These are phyloP conservation scores for Turritis glabra DNA, from an alignment of 345 rosid genomes.

Conservation along the genomic window DNA sequence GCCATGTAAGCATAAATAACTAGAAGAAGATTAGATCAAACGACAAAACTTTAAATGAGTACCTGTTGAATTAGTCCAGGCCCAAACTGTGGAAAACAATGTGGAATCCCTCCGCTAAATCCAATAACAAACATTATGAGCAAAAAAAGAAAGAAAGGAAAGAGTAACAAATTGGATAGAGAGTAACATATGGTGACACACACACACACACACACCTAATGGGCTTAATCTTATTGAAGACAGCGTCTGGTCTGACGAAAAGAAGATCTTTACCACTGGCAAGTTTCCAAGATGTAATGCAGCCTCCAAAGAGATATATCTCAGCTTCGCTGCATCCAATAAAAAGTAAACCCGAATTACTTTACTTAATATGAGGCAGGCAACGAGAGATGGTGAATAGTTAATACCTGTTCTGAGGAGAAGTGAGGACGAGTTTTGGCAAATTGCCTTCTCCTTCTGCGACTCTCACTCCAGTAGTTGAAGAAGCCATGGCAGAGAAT, in stretches of 20 bases:
- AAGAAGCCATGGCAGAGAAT: constrained; percentile 58
- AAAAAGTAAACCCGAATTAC: neutral
- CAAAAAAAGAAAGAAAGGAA: neutral
- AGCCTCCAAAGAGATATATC: constrained; percentile 85
- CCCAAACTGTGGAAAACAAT: constrained; percentile 99
- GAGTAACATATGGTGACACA: no score
- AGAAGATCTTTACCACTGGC: constrained; percentile 76
- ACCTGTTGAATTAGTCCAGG: constrained; percentile 93
- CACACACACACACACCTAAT: constrained; percentile 62
- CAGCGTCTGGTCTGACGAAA: constrained; percentile 95
- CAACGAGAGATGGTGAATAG: neutral
- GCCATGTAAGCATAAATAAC: constrained; percentile 8
- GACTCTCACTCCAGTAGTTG: constrained; percentile 55
- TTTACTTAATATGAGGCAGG: neutral
- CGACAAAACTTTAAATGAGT: constrained; percentile 10
- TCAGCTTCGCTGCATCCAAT: constrained; percentile 73
- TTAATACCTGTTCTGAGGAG: constrained; percentile 63
- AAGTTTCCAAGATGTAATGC: constrained; percentile 88
- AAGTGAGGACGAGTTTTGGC: constrained; percentile 79
- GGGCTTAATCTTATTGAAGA: constrained; percentile 86
- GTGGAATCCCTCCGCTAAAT: constrained; percentile 89
- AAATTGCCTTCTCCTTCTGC: constrained; percentile 87
- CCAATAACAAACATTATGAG: constrained; percentile 20
- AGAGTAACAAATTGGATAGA: neutral
- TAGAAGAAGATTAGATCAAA: neutral